phyloP scores from a whole-genome alignment of 2,329 filamentous ascomycete species.

The Claviceps pazoutovae region DNA sequence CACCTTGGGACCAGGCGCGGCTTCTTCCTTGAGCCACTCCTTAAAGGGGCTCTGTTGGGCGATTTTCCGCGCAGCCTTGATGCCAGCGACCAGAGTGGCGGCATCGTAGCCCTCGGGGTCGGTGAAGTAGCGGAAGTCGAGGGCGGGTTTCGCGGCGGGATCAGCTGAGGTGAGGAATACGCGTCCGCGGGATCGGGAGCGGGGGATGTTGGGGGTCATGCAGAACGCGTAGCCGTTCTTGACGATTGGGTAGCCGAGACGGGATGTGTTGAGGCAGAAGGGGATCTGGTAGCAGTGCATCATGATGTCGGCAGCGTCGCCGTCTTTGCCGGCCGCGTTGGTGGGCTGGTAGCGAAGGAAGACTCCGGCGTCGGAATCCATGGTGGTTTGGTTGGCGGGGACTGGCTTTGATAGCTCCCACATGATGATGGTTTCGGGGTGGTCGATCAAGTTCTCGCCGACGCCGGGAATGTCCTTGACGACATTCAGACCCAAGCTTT shows the following conservation, averaged over 20 bases:
- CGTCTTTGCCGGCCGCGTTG: constrained; percentile 54
- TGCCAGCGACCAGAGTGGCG: constrained; percentile 62
- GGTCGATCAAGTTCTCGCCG: constrained; percentile 47
- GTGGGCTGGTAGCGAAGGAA: constrained; percentile 68
- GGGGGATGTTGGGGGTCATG: constrained; percentile 86
- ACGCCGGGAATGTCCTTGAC: constrained; percentile 44
- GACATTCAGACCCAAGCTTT: constrained; percentile 38
- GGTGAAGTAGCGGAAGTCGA: constrained; percentile 84
- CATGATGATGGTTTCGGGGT: constrained; percentile 46
- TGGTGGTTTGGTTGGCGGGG: constrained; percentile 68
- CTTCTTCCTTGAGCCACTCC: constrained; percentile 70
- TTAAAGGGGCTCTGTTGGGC: constrained; percentile 65
- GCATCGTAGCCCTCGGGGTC: constrained; percentile 77
- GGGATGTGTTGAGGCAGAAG: constrained; percentile 73
- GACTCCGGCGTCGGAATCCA: constrained; percentile 81
- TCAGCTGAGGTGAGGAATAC: constrained; percentile 66
- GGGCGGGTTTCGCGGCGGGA: constrained; percentile 62
- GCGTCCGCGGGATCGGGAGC: constrained; percentile 62
- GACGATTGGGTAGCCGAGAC: constrained; percentile 53
- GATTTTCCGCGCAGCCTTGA: constrained; percentile 64
- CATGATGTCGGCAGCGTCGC: constrained; percentile 74
- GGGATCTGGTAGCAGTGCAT: constrained; percentile 97
- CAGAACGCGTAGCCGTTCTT: constrained; percentile 72
- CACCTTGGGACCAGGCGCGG: constrained; percentile 60
- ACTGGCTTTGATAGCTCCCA: constrained; percentile 69